Percentiles rank a stretch among this genome's conserved stretches.
These are phyloP conservation scores for Pseudogymnoascus sp. DNA, from an alignment of 2,329 filamentous ascomycete species.

Conservation along the genomic window DNA sequence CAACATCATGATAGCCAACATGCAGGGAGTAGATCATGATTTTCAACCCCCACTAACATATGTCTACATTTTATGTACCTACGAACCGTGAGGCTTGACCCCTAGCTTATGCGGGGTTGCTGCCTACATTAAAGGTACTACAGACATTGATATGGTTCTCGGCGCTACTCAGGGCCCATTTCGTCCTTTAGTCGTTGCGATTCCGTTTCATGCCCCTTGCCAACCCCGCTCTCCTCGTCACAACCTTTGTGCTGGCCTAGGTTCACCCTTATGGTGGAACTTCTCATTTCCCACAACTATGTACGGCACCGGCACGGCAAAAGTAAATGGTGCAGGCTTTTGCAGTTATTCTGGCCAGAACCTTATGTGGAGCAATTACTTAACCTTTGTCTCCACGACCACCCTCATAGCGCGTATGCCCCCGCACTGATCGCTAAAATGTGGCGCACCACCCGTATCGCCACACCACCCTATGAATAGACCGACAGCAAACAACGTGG, in stretches of 20 bases:
- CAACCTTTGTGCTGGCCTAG: not conserved
- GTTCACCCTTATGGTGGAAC: not conserved
- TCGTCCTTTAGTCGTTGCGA: not conserved
- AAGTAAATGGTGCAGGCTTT: not conserved
- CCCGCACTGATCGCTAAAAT: not conserved
- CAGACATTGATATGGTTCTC: not conserved
- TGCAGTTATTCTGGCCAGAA: not conserved
- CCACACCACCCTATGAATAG: not conserved
- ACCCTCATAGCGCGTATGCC: not conserved
- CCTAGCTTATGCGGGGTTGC: not conserved
- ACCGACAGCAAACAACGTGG: not conserved
- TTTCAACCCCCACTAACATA: not conserved
- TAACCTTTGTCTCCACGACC: not conserved
- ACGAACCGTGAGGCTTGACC: not conserved
- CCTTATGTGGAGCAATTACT: not conserved
- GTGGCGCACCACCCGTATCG: conserved; percentile 3
- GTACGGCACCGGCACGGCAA: not conserved
- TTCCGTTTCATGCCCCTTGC: not conserved
- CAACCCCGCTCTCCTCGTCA: not conserved
- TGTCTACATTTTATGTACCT: not conserved
- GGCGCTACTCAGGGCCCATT: not conserved
- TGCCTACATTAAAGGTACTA: not conserved
- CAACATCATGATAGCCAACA: not conserved
- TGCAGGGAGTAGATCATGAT: conserved; percentile 2
- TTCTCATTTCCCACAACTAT: not conserved